Evolutionary conservation across 2,329 filamentous ascomycete species (phyloP), one percentile per base, ranked within the genome.

Genomic region (Phyllosticta capitalensis): DNA sequence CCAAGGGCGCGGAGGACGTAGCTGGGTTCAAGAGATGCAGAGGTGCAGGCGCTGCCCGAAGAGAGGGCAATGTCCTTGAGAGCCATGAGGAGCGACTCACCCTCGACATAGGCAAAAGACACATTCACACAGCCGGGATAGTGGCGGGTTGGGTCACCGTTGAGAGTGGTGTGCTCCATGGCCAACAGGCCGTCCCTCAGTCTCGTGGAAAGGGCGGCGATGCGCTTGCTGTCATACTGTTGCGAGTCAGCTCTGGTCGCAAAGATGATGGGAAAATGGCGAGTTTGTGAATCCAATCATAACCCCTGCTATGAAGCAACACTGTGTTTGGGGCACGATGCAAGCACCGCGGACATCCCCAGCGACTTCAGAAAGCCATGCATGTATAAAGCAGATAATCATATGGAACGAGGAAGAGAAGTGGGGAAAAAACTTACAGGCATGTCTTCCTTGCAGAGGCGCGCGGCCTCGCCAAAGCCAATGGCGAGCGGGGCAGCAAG

Each of bases 51-150:
- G 69, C 91, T 96, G 60, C 94, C 94, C 0, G 94, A 99, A 6
- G 92, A 97, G 38, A 99, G 79, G 0, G 94, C 94, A 74, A 99
- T 96, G 67, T 99, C 94, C 76, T 99, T 99, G 52, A 99, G 78
- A 0, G 94, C 94, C 94, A 99, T 99, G 64, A 99, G 82, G 1
- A 99, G 86, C 2, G 94, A 97, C 76, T 99, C 94, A 65, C 94
- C 94, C 76, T 99, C 94, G 4, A 99, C 91, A 69, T 99, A 99
- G 33, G 94, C 92, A 70, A 99, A 99, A 0, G 94, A 99, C 10
- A 99, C 89, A 73, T 99, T 99, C 63, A 99, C 92, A 67, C 94
- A 99, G 63, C 94, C 94, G 1, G 94, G 91, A 72, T 99, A 99
- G 74, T 95, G 95, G 56, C 84, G 81, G 4, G 87, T 75, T 1